Conservation (phyloP, 257 asterid genomes). For the Solanum lycopersicoides region DNA sequence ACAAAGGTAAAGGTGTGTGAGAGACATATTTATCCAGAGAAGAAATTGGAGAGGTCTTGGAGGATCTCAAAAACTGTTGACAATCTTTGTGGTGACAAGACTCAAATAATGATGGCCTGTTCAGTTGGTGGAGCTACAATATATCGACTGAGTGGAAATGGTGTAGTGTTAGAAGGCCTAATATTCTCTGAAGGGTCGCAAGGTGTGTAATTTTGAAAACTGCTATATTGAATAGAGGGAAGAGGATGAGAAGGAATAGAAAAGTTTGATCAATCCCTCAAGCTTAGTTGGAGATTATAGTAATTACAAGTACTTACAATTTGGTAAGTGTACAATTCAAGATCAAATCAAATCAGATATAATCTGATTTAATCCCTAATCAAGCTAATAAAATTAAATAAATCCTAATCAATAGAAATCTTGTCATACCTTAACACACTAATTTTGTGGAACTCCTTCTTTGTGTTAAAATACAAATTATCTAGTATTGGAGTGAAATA, state of each 20-base stretch:
- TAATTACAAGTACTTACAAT: background rate
- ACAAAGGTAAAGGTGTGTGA: background rate
- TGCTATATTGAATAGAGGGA: background rate
- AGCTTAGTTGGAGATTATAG: background rate
- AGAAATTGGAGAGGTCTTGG: background rate
- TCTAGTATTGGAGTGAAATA: background rate
- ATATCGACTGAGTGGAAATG: background rate
- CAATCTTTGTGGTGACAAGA: background rate
- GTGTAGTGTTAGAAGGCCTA: background rate
- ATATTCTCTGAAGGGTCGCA: background rate
- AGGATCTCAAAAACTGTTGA: background rate
- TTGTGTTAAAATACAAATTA: background rate
- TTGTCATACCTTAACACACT: background rate
- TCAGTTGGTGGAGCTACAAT: background rate
- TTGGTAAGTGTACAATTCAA: background rate
- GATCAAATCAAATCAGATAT: background rate
- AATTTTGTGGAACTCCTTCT: background rate
- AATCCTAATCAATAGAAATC: background rate
- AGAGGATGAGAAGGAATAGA: background rate
- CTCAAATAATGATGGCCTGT: background rate
- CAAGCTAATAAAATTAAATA: background rate
- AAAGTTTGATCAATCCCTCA: background rate
- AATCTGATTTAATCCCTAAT: background rate
- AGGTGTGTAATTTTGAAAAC: background rate
- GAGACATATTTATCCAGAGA: background rate